phyloP scores from a whole-genome alignment of 345 rosid genomes.

The Citrus cavaleriei region DNA sequence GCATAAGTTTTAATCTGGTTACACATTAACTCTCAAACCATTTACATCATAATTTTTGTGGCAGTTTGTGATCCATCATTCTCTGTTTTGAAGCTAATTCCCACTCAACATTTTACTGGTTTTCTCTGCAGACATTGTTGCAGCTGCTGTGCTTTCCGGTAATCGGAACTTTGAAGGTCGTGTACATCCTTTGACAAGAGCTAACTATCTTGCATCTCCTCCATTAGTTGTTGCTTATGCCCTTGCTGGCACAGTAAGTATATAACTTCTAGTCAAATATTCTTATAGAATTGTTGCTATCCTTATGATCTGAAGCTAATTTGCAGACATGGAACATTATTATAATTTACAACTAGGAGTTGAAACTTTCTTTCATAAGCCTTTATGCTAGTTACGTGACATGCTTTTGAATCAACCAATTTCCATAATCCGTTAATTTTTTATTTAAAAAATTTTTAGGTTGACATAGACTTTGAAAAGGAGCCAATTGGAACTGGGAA shows the following conservation, averaged over 20 bases:
- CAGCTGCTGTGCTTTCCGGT: slow-evolving; percentile 88
- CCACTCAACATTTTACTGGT: slow-evolving; percentile 1
- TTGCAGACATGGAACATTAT: background rate
- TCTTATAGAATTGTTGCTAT: background rate
- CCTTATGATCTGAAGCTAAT: background rate
- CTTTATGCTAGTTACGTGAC: background rate
- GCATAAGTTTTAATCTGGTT: background rate
- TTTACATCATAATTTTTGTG: background rate
- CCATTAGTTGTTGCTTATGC: slow-evolving; percentile 91
- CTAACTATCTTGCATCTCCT: slow-evolving; percentile 90
- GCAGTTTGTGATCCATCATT: background rate
- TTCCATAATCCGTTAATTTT: background rate
- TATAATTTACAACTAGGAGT: background rate
- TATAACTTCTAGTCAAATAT: background rate
- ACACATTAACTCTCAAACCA: background rate
- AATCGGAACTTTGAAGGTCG: slow-evolving; percentile 88
- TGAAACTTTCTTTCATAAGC: background rate
- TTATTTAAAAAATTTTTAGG: slow-evolving; percentile 32
- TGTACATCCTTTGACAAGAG: slow-evolving; percentile 77
- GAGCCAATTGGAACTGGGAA: slow-evolving; percentile 69
- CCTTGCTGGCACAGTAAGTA: slow-evolving; percentile 73
- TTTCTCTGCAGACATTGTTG: slow-evolving; percentile 53
- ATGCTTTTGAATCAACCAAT: background rate
- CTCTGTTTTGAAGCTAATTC: slow-evolving; percentile 2
- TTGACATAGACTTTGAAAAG: slow-evolving; percentile 80